Evolutionary conservation across 2,329 filamentous ascomycete genomes (phyloP).

Genomic region (Onygenales sp.): DNA sequence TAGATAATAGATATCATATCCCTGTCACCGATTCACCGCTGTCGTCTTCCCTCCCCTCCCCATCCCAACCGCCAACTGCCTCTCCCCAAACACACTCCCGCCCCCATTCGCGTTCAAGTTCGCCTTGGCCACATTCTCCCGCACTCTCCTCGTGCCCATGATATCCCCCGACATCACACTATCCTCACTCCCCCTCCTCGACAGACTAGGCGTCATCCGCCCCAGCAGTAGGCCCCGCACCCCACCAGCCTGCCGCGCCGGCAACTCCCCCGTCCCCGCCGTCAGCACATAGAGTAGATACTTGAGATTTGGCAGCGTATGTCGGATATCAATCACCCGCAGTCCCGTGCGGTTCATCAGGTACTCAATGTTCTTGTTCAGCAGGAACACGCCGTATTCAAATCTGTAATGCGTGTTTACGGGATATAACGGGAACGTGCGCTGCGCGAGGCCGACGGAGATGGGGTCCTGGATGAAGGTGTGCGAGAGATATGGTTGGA

Average conservation of each 20-base stretch:
- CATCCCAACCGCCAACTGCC: not conserved
- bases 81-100: not conserved
- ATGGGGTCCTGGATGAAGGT: constrained; percentile 71
- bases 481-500: constrained; percentile 62
- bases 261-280: constrained; percentile 59
- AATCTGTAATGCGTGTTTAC: constrained; percentile 75
- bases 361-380: constrained; percentile 89
- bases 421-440: constrained; percentile 74
- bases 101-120: not conserved
- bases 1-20: not conserved
- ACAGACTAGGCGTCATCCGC: constrained; percentile 24
- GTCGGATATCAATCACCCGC: constrained; percentile 77
- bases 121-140: not conserved
- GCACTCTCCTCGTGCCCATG: not conserved
- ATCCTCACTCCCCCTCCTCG: constrained; percentile 31
- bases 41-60: not conserved
- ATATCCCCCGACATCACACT: constrained; percentile 15
- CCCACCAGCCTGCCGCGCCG: constrained; percentile 45
- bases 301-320: constrained; percentile 87
- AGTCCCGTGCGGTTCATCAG: constrained; percentile 57
- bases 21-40: too few relatives aligned
- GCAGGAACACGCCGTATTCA: constrained; percentile 90
- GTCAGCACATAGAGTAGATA: constrained; percentile 85
- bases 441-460: constrained; percentile 41
- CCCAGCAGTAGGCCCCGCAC: constrained; percentile 36